A percentile compares a stretch with the other conserved stretches of the same genome.
phyloP scores from a whole-genome alignment of 768 basidiomycete species.

The Phylloporus scabripes region DNA sequence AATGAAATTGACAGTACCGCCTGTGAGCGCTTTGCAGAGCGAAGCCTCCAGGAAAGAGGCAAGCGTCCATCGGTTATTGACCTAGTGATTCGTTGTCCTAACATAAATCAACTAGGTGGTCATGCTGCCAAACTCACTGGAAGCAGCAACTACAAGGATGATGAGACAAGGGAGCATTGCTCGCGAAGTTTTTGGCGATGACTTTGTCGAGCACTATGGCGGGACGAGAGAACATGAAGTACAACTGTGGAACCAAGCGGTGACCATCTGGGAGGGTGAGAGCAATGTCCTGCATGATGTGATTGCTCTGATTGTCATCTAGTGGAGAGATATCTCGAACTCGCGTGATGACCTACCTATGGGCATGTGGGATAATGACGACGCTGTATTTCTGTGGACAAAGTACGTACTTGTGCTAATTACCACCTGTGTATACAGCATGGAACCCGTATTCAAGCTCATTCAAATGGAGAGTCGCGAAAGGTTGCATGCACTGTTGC shows the following conservation, averaged over 20 bases:
- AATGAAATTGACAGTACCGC: constrained; percentile 59
- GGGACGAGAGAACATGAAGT: constrained; percentile 95
- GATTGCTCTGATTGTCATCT: constrained; percentile 9
- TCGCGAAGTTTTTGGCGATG: constrained; percentile 80
- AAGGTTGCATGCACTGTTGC: constrained; percentile 40
- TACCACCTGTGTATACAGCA: constrained; percentile 21
- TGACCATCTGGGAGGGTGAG: constrained; percentile 92
- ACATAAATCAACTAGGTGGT: constrained; percentile 42
- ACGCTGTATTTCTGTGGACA: neutral
- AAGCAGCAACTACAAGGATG: constrained; percentile 77
- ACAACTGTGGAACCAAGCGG: constrained; percentile 78
- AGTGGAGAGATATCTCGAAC: constrained; percentile 84
- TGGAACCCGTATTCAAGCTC: constrained; percentile 43
- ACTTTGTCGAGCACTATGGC: constrained; percentile 91
- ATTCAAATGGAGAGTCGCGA: neutral
- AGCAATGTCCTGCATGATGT: neutral
- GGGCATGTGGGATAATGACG: no score
- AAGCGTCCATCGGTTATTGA: constrained; percentile 35
- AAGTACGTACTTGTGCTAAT: neutral
- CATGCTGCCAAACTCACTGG: constrained; percentile 75
- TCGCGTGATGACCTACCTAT: constrained; percentile 41
- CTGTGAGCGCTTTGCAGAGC: constrained; percentile 41
- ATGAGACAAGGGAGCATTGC: constrained; percentile 74
- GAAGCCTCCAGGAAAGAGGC: constrained; percentile 51
- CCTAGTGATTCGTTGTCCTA: neutral